phyloP scores from a whole-genome alignment of 495 filamentous ascomycete species.

The Rusavskia elegans region DNA sequence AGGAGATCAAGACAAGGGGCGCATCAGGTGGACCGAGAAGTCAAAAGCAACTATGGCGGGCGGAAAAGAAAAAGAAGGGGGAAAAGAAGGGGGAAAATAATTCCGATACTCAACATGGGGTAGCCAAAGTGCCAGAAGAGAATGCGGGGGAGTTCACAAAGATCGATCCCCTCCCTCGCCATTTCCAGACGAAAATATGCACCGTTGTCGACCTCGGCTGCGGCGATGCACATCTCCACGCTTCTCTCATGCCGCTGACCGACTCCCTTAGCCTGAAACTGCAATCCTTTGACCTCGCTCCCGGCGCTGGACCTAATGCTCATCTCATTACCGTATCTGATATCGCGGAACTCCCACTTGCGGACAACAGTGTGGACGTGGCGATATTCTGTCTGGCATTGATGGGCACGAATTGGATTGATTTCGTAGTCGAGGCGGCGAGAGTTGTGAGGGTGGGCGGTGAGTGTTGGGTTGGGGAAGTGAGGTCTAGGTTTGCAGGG shows the following conservation, averaged over 20 bases:
- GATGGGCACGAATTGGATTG: constrained; percentile 97
- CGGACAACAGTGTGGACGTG: constrained; percentile 58
- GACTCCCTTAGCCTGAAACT: constrained; percentile 40
- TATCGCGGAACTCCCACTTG: constrained; percentile 64
- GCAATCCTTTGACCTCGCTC: constrained; percentile 51
- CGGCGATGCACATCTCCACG: constrained; percentile 58
- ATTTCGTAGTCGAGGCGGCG: constrained; percentile 75
- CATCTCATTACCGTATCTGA: constrained; percentile 73
- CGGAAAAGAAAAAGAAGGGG: constrained; percentile 13
- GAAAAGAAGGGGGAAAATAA: constrained; percentile 10
- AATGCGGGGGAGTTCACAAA: constrained; percentile 15
- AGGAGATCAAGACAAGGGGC: constrained; percentile 41
- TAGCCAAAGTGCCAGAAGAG: constrained; percentile 12
- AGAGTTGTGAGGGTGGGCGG: constrained; percentile 60
- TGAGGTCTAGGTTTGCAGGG: constrained; percentile 75
- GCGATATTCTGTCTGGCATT: constrained; percentile 88
- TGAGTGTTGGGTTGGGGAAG: constrained; percentile 92
- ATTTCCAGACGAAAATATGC: constrained; percentile 38
- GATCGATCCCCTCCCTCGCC: constrained; percentile 27
- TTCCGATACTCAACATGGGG: constrained; percentile 15
- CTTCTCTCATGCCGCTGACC: constrained; percentile 23
- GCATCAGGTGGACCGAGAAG: constrained; percentile 6
- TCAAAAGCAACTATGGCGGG: constrained; percentile 9
- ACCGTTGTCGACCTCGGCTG: constrained; percentile 81
- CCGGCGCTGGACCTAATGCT: constrained; percentile 24